Evolutionary conservation across 768 basidiomycete species (phyloP).

Genomic region (Phylloporus sp.): DNA sequence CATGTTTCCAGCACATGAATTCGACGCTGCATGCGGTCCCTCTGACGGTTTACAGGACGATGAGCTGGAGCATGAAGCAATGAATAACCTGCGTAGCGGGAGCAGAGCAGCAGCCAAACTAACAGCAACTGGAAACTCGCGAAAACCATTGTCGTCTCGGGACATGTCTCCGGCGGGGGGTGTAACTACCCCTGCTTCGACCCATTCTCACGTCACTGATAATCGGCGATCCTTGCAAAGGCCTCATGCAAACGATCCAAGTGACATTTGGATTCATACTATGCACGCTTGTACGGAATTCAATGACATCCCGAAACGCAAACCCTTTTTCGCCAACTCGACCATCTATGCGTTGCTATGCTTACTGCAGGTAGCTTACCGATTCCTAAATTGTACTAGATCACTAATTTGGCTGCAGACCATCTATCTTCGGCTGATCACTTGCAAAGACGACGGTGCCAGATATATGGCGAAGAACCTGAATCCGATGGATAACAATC

Average conservation of each 20-base stretch:
- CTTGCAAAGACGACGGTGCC: slow-evolving; percentile 80
- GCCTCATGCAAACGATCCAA: slow-evolving; percentile 12
- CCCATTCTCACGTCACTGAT: slow-evolving; percentile 3
- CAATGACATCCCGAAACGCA: slow-evolving; percentile 36
- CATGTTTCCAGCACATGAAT: slow-evolving; percentile 63
- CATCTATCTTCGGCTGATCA: slow-evolving; percentile 80
- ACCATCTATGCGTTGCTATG: slow-evolving; percentile 90
- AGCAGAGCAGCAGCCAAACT: slow-evolving; percentile 48
- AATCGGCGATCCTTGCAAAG: neutral
- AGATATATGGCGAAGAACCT: slow-evolving; percentile 66
- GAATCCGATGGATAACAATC: slow-evolving; percentile 66
- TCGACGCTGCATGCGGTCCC: slow-evolving; percentile 60
- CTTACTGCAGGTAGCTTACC: slow-evolving; percentile 65
- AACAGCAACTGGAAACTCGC: slow-evolving; percentile 61
- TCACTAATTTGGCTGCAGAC: slow-evolving; percentile 46
- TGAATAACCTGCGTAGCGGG: slow-evolving; percentile 27
- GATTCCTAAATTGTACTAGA: neutral
- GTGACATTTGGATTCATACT: slow-evolving; percentile 61
- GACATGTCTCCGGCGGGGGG: slow-evolving; percentile 43
- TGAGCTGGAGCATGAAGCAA: slow-evolving; percentile 26
- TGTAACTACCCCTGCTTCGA: slow-evolving; percentile 25
- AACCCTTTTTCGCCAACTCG: slow-evolving; percentile 85
- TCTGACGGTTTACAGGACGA: slow-evolving; percentile 44
- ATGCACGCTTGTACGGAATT: slow-evolving; percentile 20
- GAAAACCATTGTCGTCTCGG: slow-evolving; percentile 76